phyloP scores from a whole-genome alignment of 2,329 filamentous ascomycete genomes.

The Trichophyton rubrum region DNA sequence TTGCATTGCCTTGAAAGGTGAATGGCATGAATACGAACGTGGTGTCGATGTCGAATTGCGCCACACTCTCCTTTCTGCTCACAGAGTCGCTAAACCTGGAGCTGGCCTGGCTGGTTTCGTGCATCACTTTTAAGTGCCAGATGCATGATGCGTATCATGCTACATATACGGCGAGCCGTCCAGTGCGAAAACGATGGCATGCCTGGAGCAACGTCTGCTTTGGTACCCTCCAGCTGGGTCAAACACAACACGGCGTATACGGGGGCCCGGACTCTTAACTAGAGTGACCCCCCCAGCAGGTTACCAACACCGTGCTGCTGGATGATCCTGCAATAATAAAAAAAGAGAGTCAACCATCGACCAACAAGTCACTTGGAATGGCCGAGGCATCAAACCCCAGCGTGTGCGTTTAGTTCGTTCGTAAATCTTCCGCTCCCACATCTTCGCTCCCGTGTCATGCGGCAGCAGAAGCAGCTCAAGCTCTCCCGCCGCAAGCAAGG shows the following conservation, averaged over 20 bases:
- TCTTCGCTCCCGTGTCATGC: not conserved
- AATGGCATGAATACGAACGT: not conserved
- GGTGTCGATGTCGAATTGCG: not conserved
- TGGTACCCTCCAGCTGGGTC: not conserved
- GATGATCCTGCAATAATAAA: no score
- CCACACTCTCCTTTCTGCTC: not conserved
- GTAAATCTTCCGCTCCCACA: not conserved
- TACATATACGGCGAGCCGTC: not conserved
- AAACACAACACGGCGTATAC: not conserved
- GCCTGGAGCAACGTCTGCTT: not conserved
- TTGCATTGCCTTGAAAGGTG: not conserved
- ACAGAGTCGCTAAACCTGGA: not conserved
- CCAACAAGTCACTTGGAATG: not conserved
- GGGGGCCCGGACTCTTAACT: no score
- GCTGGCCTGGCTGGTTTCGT: conserved; percentile 1
- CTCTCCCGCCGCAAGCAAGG: not conserved
- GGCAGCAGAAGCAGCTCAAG: not conserved
- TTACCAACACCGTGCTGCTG: no score
- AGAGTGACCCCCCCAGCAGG: no score
- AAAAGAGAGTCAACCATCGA: no score
- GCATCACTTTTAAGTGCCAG: not conserved
- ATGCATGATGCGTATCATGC: conserved; percentile 2
- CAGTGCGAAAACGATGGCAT: not conserved
- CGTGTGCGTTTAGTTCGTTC: not conserved
- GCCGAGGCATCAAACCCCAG: not conserved